Evolutionary conservation across 2,329 filamentous ascomycete species (phyloP).

Genomic region (Pseudogymnoascus sp.): DNA sequence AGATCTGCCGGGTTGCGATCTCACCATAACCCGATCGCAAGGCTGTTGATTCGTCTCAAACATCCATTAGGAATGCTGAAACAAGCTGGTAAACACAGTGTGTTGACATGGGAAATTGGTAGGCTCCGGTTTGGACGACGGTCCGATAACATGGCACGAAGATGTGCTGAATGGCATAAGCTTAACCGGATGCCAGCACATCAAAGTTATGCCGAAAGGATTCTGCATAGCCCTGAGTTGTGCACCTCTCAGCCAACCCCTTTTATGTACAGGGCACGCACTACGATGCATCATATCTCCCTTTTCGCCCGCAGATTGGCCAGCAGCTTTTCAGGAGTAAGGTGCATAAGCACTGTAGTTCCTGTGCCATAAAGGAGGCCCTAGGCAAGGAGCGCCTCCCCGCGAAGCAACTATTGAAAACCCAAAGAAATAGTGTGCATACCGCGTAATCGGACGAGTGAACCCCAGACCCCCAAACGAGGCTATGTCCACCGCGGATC

Average conservation of each 20-base stretch:
- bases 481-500: slow-evolving; percentile 6
- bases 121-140: neutral
- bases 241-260: slow-evolving; percentile 1
- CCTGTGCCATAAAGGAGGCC: neutral
- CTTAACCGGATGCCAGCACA: slow-evolving; percentile 2
- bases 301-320: neutral
- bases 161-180: neutral
- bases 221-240: neutral
- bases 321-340: neutral
- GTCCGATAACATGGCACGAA: neutral
- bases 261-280: neutral
- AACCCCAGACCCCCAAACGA: slow-evolving; percentile 7
- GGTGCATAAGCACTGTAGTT: neutral
- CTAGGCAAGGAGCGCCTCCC: neutral
- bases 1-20: slow-evolving; percentile 3
- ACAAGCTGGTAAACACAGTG: neutral
- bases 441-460: neutral
- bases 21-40: neutral
- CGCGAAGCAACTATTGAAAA: slow-evolving; percentile 2
- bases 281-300: neutral
- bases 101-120: slow-evolving; percentile 8
- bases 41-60: neutral
- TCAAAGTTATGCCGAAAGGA: neutral
- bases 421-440: neutral
- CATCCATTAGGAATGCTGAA: neutral